phyloP scores from a whole-genome alignment of 352 stramenopile species.

The Globisporangium rhizosaccharum region DNA sequence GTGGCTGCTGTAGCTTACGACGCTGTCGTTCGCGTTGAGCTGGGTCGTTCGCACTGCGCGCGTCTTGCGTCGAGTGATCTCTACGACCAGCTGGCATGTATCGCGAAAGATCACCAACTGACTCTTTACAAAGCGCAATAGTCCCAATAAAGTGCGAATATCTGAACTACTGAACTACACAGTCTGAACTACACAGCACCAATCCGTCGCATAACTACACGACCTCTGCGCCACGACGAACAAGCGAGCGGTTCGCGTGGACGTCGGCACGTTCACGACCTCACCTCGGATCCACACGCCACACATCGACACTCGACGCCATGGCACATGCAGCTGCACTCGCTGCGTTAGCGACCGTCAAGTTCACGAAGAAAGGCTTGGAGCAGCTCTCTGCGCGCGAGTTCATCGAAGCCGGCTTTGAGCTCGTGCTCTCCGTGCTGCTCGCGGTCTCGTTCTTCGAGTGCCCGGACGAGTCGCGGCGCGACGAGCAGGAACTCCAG shows the following conservation, averaged over 20 bases:
- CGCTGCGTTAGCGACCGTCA: constrained; percentile 18
- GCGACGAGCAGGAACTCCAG: constrained; percentile 66
- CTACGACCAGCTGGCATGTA: too few relatives aligned
- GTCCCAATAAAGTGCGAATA: not conserved
- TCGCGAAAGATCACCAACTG: not conserved
- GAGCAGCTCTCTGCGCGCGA: constrained; percentile 50
- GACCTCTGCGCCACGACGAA: not conserved
- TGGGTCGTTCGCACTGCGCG: too few relatives aligned
- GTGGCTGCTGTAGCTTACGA: too few relatives aligned
- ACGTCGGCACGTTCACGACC: not conserved
- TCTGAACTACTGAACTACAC: not conserved
- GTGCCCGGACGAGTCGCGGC: constrained; percentile 32
- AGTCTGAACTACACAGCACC: not conserved
- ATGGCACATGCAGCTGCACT: not conserved
- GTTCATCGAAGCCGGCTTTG: constrained; percentile 49
- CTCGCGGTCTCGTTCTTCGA: constrained; percentile 73
- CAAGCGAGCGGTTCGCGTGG: not conserved
- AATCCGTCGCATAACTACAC: not conserved
- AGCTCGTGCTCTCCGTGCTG: constrained; percentile 70
- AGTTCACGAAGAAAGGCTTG: constrained; percentile 20
- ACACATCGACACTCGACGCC: not conserved
- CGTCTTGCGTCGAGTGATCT: not conserved
- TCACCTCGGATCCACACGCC: not conserved
- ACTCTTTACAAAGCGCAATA: not conserved
- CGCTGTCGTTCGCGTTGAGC: too few relatives aligned